phyloP scores from a whole-genome alignment of 73 alveolate genomes.

The Paramecium octaurelia region DNA sequence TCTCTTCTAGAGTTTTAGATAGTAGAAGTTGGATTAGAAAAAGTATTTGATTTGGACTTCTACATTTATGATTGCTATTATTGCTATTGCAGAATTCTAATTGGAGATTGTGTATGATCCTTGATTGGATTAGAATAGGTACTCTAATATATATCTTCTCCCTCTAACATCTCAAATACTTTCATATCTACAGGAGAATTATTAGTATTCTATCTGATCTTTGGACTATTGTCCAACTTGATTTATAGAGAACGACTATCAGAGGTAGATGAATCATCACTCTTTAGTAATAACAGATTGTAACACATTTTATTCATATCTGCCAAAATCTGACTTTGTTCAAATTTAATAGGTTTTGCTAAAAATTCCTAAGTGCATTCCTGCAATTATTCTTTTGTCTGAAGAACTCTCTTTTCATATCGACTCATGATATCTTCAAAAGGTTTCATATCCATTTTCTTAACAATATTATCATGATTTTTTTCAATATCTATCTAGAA shows the following conservation, averaged over 20 bases:
- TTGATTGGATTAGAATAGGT: conserved; percentile 15
- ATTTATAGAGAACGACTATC: background rate
- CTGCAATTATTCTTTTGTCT: background rate
- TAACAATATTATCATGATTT: conserved; percentile 30
- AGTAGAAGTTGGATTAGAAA: background rate
- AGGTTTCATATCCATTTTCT: conserved; percentile 53
- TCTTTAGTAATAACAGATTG: background rate
- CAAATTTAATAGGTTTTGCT: background rate
- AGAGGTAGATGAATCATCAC: background rate
- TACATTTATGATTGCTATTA: background rate
- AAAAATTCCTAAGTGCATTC: background rate
- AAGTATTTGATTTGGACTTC: background rate
- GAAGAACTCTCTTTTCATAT: background rate
- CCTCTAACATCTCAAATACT: conserved; percentile 38
- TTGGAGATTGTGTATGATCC: background rate
- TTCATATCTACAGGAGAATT: background rate
- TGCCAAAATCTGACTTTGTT: background rate
- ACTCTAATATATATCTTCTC: conserved; percentile 39
- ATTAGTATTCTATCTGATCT: background rate
- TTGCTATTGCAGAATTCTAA: background rate
- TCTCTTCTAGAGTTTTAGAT: conserved; percentile 43
- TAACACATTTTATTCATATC: conserved; percentile 42
- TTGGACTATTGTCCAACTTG: background rate
- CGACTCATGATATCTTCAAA: conserved; percentile 26
- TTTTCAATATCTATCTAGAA: conserved; percentile 20